A percentile compares a stretch with the other conserved stretches of the same genome.
Evolutionary conservation across 768 basidiomycete genomes (phyloP).

Genomic region (Tricholoma hemisulphureum): DNA sequence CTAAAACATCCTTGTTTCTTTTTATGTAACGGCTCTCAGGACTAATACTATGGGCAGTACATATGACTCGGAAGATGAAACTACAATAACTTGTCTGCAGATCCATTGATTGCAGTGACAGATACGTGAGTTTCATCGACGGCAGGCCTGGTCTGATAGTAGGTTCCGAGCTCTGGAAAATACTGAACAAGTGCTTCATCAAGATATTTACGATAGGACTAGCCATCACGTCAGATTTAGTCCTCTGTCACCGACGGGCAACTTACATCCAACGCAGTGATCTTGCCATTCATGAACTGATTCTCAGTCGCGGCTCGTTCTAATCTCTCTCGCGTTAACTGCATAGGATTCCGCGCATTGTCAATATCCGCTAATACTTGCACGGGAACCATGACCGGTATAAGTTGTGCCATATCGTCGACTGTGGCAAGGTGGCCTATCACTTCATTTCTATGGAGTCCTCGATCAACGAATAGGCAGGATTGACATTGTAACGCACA

Average conservation of each 20-base stretch:
- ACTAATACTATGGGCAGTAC: too few species aligned
- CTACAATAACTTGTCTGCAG: not conserved
- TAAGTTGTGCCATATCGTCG: conserved; percentile 64
- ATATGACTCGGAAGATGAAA: too few species aligned
- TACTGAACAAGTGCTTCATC: conserved; percentile 69
- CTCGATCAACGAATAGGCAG: conserved; percentile 4
- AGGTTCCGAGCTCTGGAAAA: conserved; percentile 63
- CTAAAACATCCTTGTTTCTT: too few species aligned
- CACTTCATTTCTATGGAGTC: conserved; percentile 63
- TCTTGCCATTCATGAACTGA: conserved; percentile 90
- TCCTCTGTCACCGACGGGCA: conserved; percentile 2
- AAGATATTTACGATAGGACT: conserved; percentile 71
- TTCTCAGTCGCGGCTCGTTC: conserved; percentile 87
- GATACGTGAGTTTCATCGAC: not conserved
- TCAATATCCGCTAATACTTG: conserved; percentile 80
- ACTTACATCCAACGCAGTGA: conserved; percentile 70
- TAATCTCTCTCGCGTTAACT: conserved; percentile 73
- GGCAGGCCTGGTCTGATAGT: conserved; percentile 17
- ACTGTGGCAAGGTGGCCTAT: conserved; percentile 63
- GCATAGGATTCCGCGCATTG: conserved; percentile 77
- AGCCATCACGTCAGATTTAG: conserved; percentile 4
- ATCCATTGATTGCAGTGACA: not conserved
- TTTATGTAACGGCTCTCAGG: too few species aligned
- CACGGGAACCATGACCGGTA: conserved; percentile 66
- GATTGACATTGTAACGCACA: conserved; percentile 43